Conservation (phyloP, 208 protist species). For the Angomonas ambiguus region DNA sequence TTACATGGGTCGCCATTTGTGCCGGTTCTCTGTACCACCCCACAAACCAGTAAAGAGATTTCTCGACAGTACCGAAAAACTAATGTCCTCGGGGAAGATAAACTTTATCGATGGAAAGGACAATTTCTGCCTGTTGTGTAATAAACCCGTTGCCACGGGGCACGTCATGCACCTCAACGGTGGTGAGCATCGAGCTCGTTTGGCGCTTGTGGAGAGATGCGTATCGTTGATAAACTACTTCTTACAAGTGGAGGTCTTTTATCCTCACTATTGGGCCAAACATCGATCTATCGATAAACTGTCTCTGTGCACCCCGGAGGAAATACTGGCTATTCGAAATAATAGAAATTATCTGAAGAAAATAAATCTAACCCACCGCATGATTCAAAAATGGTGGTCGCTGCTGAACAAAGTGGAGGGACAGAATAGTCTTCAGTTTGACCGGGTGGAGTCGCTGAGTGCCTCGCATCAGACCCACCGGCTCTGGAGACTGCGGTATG, state of each 20-base stretch:
- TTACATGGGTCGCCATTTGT: not conserved
- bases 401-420: conserved; percentile 16
- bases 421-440: conserved; percentile 19
- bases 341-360: conserved; percentile 9
- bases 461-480: conserved; percentile 10
- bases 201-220: conserved; percentile 51
- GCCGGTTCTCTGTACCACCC: not conserved
- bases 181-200: conserved; percentile 44
- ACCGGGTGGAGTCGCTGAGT: conserved; percentile 20
- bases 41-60: not conserved
- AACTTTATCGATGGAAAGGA: not conserved
- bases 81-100: not conserved
- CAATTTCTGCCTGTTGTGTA: conserved; percentile 33
- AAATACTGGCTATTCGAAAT: conserved; percentile 7
- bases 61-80: not conserved
- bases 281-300: too few relatives aligned
- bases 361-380: conserved; percentile 22
- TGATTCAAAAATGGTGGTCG: conserved; percentile 50
- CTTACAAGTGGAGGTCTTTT: too few relatives aligned
- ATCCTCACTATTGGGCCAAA: too few relatives aligned
- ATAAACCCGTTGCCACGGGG: conserved; percentile 21
- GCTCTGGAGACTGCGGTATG: conserved; percentile 33
- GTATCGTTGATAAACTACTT: conserved; percentile 33
- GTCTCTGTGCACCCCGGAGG: not conserved
- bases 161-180: conserved; percentile 30